Base-by-base conservation (phyloP, 768 basidiomycete species). In the Pholiota molesta region DNA sequence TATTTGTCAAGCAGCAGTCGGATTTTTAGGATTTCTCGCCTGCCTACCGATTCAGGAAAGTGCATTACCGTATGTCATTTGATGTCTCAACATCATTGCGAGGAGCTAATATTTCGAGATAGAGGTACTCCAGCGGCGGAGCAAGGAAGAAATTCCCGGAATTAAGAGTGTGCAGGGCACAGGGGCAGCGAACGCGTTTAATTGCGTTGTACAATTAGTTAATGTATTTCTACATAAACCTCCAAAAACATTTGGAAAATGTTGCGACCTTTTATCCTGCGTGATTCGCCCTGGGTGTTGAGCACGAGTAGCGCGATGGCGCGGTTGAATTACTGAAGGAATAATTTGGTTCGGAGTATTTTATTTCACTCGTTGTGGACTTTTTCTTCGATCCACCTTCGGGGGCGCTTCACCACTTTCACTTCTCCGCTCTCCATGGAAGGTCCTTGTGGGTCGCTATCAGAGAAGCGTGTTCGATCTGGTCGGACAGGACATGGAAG, bases 311-410 rank as follows among this genome's bases (percentile, higher is more conserved):
- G n/a, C 17, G 28, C 29, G 28, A 8, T 2, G 19, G 11, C 28
- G 28, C 52, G 28, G 5, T 7, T 21, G 16, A 17, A 35, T 31
- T 29, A 23, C 33, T 17, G 52, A 17, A 53, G 8, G 29, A 53
- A 29, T 53, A 29, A 28, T 14, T 14, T 14, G 10, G 28, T 5
- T 29, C 13, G 28, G 26, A 9, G 52, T 10, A 33, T 3, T 52
- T n/a, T 31, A 19, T 39, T 47, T 49, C n/a, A 23, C 58, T 70
- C 68, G 6, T 33, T 49, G 47, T 79, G 82, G 49, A 75, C 69
- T 61, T 76, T 89, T 74, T 94, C 92, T 75, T 92, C 89, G 71
- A 94, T 93, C 92, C 92, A 94, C 65, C 90, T 81, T 68, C 85
- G 81, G 13, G 89, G 88, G 55, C 83, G 78, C 75, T 86, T 91